A percentile compares a stretch with the other conserved stretches of the same genome.
Conservation (phyloP, 805 yeast species). For the Nakazawaea ishiwadae region DNA sequence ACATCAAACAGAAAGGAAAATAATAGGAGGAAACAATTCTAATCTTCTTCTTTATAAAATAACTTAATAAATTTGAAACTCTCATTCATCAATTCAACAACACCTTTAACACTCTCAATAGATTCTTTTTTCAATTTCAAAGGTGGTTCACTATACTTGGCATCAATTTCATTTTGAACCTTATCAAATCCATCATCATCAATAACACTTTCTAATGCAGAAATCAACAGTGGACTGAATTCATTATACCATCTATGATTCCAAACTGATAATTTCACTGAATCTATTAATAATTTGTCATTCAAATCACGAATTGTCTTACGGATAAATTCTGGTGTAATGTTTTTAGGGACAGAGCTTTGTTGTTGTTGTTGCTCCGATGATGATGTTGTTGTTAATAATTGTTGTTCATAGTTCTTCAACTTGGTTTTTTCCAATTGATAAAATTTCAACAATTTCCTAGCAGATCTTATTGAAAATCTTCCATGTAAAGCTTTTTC, state of each 20-base stretch:
- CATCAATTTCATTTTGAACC: constrained; percentile 66
- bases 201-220: constrained; percentile 55
- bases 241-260: constrained; percentile 96
- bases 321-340: constrained; percentile 22
- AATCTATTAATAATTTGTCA: constrained; percentile 57
- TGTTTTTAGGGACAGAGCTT: constrained; percentile 11
- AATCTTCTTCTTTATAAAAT: constrained; percentile 22
- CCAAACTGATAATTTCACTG: constrained; percentile 90
- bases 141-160: constrained; percentile 45
- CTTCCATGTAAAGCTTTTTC: constrained; percentile 63
- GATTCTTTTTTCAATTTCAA: constrained; percentile 8
- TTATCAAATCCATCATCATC: constrained; percentile 77
- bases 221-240: constrained; percentile 67
- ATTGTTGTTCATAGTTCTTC: constrained; percentile 26
- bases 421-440: constrained; percentile 38
- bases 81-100: constrained; percentile 50
- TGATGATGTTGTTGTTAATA: constrained; percentile 10
- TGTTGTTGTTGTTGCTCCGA: constrained; percentile 6
- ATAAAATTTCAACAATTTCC: constrained; percentile 67
- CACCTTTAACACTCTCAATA: constrained; percentile 42
- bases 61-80: constrained; percentile 42
- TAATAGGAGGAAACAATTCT: neutral
- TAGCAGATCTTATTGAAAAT: constrained; percentile 76
- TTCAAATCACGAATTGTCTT: constrained; percentile 39
- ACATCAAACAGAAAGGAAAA: neutral